These are phyloP conservation scores for Dacryopinax spathularia DNA, from an alignment of 768 basidiomycete genomes.

Conservation along the genomic window DNA sequence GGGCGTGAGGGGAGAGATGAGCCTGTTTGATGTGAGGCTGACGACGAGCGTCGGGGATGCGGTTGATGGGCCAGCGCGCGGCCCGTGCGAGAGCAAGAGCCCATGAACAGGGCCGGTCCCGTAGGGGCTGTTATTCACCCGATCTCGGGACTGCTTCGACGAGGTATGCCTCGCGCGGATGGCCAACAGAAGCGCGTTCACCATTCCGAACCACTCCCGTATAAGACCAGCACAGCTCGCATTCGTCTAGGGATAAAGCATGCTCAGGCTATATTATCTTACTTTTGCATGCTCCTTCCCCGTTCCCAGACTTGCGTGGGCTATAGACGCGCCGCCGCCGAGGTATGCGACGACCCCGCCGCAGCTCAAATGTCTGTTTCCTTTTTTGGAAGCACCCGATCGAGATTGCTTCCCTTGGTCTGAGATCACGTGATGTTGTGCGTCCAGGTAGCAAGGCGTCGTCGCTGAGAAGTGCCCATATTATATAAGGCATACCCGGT, in stretches of 20 bases:
- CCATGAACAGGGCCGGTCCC: conserved; percentile 4
- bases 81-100: conserved; percentile 1
- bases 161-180: not conserved
- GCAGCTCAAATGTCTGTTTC: not conserved
- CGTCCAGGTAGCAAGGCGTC: too few relatives aligned
- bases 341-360: not conserved
- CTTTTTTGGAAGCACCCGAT: not conserved
- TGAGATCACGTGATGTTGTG: too few relatives aligned
- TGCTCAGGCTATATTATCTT: not conserved
- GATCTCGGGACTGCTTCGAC: not conserved
- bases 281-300: not conserved
- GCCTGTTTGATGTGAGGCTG: not conserved
- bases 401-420: too few relatives aligned
- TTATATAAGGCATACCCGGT: too few relatives aligned
- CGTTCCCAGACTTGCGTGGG: not conserved
- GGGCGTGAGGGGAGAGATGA: not conserved
- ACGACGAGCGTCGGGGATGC: not conserved
- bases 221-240: not conserved
- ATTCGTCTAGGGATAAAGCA: too few relatives aligned
- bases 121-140: conserved; percentile 4
- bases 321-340: not conserved
- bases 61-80: not conserved
- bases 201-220: not conserved
- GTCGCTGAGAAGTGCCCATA: too few relatives aligned
- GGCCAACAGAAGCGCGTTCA: conserved; percentile 1